Base-by-base conservation (phyloP, 2,329 filamentous ascomycete species). In the Didymella keratinophila region DNA sequence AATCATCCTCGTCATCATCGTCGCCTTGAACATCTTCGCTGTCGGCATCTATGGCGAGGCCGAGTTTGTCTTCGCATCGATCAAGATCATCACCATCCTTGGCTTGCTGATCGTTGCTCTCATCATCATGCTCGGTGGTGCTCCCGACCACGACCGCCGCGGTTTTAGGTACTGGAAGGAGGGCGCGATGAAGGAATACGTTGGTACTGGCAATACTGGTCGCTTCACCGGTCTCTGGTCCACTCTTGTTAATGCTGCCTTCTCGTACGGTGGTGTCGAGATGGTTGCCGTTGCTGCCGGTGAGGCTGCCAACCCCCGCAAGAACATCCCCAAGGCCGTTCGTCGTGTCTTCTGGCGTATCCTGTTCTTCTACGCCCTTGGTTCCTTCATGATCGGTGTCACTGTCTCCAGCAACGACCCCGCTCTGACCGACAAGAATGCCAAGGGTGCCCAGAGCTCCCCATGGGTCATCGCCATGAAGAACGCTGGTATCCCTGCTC, bases 121-220 rank as follows among this genome's bases (percentile, higher is more conserved):
- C 9, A 65, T 76, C 57, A 72, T 76, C 54, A 71, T 72, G 66
- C 71, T 76, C n/a, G 74, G 74, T 45, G 74, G 74, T 47, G 73
- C 64, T 20, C 73, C 73, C 10, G 69, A 73, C 48, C 63, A 73
- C 30, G 73, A 76, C 48, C 68, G 50, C 25, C 64, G 71, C 34
- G 89, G 89, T 2, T 91, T 91, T 73, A 76, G 81, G 37, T 91
- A 90, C 75, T 93, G 89, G 90, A 84, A 80, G 52, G 75, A 87
- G 30, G 89, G 87, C 1, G 86, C 88, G 0, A 74, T 77, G 72
- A 77, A 73, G 44, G 70, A 74, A 44, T 76, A 76, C 52, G 65
- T 75, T 39, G 89, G 90, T 65, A 78, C 77, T 0, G 86, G 86
- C 0, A 63, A 70, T 4, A 85, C 81, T 78, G 89, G 88, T 14